Evolutionary conservation across 2,329 filamentous ascomycete genomes (phyloP).

Genomic region (Aspergillus phoenicis): DNA sequence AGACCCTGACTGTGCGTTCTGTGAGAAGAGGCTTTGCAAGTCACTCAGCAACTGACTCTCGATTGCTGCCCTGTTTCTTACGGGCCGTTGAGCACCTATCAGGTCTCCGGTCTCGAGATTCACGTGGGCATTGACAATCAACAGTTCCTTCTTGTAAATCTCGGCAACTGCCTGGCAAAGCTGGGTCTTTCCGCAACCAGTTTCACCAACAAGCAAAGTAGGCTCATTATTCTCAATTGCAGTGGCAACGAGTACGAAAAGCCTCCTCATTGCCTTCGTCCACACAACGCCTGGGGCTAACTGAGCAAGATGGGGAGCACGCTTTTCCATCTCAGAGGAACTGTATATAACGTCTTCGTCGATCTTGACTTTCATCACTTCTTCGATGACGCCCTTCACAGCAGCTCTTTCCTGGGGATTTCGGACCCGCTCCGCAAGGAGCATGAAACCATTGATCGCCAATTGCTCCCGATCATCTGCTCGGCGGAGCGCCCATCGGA

Average conservation of each 20-base stretch:
- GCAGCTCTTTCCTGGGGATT: constrained; percentile 81
- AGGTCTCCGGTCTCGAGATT: constrained; percentile 97
- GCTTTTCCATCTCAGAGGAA: constrained; percentile 57
- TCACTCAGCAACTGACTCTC: constrained; percentile 66
- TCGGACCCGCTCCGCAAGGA: constrained; percentile 91
- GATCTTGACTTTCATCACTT: constrained; percentile 83
- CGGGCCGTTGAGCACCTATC: constrained; percentile 89
- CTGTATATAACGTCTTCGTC: constrained; percentile 75
- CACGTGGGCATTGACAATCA: constrained; percentile 95
- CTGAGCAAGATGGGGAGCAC: constrained; percentile 49
- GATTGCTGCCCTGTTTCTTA: constrained; percentile 79
- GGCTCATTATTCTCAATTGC: constrained; percentile 90
- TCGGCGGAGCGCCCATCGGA: constrained; percentile 86
- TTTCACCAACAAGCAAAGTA: constrained; percentile 92
- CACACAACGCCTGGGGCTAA: constrained; percentile 69
- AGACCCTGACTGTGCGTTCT: constrained; percentile 37
- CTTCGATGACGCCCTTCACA: constrained; percentile 86
- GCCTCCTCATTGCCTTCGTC: constrained; percentile 90
- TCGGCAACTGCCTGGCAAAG: constrained; percentile 91
- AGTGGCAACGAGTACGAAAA: constrained; percentile 85
- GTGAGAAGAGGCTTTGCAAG: constrained; percentile 52
- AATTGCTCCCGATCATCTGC: constrained; percentile 87
- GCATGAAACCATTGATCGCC: constrained; percentile 91
- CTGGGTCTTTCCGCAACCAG: constrained; percentile 96
- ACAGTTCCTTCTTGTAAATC: constrained; percentile 71